A percentile compares a stretch with the other conserved stretches of the same genome.
phyloP scores from a whole-genome alignment of 2,329 filamentous ascomycete species.

The Arachnomyces sp. region DNA sequence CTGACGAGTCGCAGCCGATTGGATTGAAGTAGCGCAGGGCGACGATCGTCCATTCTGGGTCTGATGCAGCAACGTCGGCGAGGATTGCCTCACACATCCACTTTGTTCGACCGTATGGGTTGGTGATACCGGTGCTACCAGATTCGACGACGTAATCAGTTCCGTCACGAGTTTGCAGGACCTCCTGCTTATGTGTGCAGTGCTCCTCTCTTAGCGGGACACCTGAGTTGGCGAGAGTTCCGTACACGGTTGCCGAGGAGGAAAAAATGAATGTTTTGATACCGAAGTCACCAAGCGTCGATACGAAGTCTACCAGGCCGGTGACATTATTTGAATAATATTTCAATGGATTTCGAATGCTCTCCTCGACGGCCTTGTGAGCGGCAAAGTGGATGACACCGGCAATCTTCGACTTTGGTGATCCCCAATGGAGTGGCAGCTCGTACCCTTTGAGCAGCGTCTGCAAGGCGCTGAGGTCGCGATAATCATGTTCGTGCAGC shows the following conservation, averaged over 20 bases:
- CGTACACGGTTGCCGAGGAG: conserved; percentile 61
- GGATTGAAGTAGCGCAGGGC: conserved; percentile 63
- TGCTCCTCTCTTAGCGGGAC: conserved; percentile 50
- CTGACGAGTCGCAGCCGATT: conserved; percentile 58
- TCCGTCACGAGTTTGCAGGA: conserved; percentile 38
- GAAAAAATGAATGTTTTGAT: conserved; percentile 63
- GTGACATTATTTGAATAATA: conserved; percentile 64
- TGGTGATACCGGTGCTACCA: conserved; percentile 52
- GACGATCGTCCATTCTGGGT: conserved; percentile 56
- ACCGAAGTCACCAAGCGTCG: conserved; percentile 49
- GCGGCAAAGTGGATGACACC: conserved; percentile 66
- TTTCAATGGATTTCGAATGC: conserved; percentile 51
- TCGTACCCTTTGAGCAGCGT: conserved; percentile 38
- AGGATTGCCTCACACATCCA: conserved; percentile 62
- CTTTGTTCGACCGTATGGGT: conserved; percentile 60
- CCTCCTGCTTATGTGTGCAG: conserved; percentile 46
- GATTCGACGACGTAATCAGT: conserved; percentile 36
- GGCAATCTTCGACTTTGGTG: conserved; percentile 44
- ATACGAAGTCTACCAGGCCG: conserved; percentile 54
- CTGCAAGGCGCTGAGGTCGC: conserved; percentile 35
- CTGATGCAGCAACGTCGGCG: conserved; percentile 53
- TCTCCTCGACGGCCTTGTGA: conserved; percentile 59
- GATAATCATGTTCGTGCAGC: conserved; percentile 44
- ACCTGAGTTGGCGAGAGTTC: conserved; percentile 45
- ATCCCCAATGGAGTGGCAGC: conserved; percentile 24